Conservation (phyloP, 1,284 basidiomycete species). For the Vanrija sp. region DNA sequence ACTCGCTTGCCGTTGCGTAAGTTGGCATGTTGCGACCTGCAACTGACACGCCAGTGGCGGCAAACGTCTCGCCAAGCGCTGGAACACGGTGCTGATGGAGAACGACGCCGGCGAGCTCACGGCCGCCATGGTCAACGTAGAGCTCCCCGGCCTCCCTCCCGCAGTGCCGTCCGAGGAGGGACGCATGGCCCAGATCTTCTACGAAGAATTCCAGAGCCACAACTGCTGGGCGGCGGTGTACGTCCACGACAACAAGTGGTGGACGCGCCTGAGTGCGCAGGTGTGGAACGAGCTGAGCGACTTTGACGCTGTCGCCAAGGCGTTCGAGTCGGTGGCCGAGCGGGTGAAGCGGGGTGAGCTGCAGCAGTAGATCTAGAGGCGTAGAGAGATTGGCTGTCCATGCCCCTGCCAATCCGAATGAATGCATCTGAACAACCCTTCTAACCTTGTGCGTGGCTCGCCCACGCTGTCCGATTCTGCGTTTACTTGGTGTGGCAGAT, state of each 20-base stretch:
- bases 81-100: conserved; percentile 64
- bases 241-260: conserved; percentile 64
- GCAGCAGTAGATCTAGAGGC: not conserved
- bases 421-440: too few species aligned
- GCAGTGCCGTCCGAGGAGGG: conserved; percentile 25
- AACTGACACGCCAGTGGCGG: conserved; percentile 55
- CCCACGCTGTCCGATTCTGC: not conserved
- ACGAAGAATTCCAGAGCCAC: not conserved
- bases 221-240: conserved; percentile 7
- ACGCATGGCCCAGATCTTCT: not conserved
- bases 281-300: conserved; percentile 59
- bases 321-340: conserved; percentile 31
- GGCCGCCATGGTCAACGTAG: conserved; percentile 61
- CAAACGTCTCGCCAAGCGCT: conserved; percentile 58
- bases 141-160: conserved; percentile 39
- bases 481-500: conserved; percentile 89
- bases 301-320: conserved; percentile 38
- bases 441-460: not conserved
- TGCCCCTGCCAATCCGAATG: too few species aligned
- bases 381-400: too few species aligned
- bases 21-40: not conserved
- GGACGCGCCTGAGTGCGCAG: conserved; percentile 66
- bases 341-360: conserved; percentile 16
- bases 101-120: conserved; percentile 62
- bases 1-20: conserved; percentile 61